Conservation (phyloP, 768 basidiomycete species). For the Lyophyllum decastes region DNA sequence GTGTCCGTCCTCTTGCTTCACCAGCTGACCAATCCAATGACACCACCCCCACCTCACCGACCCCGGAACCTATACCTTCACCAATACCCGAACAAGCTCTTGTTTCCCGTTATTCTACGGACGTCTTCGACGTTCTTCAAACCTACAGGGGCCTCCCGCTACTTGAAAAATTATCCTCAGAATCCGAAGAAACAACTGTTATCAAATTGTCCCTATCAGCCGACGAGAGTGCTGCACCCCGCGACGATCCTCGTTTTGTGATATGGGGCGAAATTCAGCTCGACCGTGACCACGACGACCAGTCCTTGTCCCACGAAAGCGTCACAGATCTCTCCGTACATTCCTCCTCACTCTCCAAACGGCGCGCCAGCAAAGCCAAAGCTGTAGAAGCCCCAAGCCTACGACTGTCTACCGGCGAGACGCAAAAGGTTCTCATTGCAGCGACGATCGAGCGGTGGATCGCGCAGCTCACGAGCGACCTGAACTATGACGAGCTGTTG, state of each 20-base stretch:
- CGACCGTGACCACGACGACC: constrained; percentile 33
- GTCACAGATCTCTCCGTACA: constrained; percentile 30
- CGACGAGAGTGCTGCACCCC: constrained; percentile 70
- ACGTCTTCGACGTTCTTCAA: constrained; percentile 81
- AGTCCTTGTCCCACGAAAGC: constrained; percentile 35
- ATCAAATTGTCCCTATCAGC: constrained; percentile 70
- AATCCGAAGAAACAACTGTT: constrained; percentile 61
- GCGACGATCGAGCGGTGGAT: constrained; percentile 95
- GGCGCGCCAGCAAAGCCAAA: constrained; percentile 35
- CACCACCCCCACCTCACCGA: constrained; percentile 13
- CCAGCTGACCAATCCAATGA: constrained; percentile 9
- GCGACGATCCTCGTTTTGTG: constrained; percentile 89
- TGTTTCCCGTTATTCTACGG: constrained; percentile 67
- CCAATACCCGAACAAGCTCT: constrained; percentile 49
- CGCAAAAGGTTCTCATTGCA: constrained; percentile 67
- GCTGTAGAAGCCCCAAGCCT: constrained; percentile 27
- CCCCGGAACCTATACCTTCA: constrained; percentile 6
- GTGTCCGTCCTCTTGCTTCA: constrained; percentile 15
- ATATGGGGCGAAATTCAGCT: constrained; percentile 74
- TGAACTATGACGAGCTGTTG: constrained; percentile 84
- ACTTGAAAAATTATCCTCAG: constrained; percentile 63
- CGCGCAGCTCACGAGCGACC: constrained; percentile 83
- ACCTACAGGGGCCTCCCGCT: constrained; percentile 77
- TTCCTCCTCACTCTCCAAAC: constrained; percentile 34
- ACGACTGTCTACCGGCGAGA: constrained; percentile 22